These are phyloP conservation scores for Vaccinium macrocarpon DNA, from an alignment of 148 eudicot species.

Conservation along the genomic window DNA sequence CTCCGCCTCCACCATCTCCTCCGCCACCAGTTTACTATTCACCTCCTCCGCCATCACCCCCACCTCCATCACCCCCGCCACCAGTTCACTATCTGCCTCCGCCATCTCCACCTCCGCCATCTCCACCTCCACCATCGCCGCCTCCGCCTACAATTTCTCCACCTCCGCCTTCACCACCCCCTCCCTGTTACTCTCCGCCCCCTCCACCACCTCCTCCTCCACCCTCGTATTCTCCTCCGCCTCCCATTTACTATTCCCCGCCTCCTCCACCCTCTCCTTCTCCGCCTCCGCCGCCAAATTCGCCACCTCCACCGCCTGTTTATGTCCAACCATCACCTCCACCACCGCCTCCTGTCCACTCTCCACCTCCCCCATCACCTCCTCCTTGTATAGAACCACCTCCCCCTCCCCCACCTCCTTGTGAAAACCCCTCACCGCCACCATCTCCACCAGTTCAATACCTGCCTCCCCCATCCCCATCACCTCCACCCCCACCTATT, in stretches of 20 bases:
- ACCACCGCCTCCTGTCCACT: constrained; percentile 21
- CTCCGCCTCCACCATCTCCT: background rate
- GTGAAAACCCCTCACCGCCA: constrained; percentile 31
- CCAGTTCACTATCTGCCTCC: background rate
- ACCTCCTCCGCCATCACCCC: background rate
- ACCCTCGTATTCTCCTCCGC: constrained; percentile 12
- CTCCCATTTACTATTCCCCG: background rate
- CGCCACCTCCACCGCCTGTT: constrained; percentile 26
- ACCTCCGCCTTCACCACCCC: constrained; percentile 25
- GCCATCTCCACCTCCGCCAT: background rate
- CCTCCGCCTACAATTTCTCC: too few species aligned
- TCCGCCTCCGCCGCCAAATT: constrained; percentile 24
- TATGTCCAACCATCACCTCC: constrained; percentile 15
- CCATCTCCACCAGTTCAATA: constrained; percentile 16
- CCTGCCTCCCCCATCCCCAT: constrained; percentile 35
- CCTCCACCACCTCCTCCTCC: constrained; percentile 20
- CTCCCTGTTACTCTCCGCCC: constrained; percentile 11
- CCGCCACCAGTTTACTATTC: background rate
- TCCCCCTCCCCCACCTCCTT: constrained; percentile 41
- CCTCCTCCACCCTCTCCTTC: constrained; percentile 37
- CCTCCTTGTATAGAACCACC: constrained; percentile 47
- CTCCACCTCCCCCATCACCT: constrained; percentile 50
- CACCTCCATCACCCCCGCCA: background rate
- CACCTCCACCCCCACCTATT: constrained; percentile 39
- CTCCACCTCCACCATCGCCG: constrained; percentile 32